These are phyloP conservation scores for Botrytis aclada DNA, from an alignment of 2,329 filamentous ascomycete species.

Conservation along the genomic window DNA sequence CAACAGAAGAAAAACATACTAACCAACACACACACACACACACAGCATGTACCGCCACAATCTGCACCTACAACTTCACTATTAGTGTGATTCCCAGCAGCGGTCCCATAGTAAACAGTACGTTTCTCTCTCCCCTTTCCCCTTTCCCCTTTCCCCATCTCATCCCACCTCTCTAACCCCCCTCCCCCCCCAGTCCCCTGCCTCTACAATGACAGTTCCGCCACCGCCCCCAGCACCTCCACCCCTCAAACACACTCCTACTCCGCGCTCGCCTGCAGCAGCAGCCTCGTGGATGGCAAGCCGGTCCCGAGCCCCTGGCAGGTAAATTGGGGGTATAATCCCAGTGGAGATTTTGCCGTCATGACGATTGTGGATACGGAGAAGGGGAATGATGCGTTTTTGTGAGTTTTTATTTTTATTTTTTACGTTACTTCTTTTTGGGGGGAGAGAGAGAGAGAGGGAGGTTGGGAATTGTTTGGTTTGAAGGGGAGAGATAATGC, in stretches of 20 bases:
- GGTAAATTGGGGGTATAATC: constrained; percentile 25
- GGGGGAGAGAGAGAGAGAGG: too few species aligned
- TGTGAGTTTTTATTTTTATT: background rate
- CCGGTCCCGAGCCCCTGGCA: constrained; percentile 4
- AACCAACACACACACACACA: background rate
- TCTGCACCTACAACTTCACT: constrained; percentile 11
- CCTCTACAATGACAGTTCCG: background rate
- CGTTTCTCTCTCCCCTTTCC: background rate
- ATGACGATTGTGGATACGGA: constrained; percentile 21
- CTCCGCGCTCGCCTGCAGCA: background rate
- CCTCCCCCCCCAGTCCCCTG: background rate
- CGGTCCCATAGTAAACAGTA: background rate
- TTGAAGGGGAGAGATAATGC: too few species aligned
- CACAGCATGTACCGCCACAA: constrained; percentile 1
- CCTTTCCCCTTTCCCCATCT: too few species aligned
- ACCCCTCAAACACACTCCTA: background rate
- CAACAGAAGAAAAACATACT: background rate
- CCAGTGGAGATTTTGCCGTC: constrained; percentile 20
- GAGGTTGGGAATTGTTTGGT: too few species aligned
- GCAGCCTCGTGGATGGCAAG: background rate
- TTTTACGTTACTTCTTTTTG: background rate
- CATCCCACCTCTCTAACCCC: background rate
- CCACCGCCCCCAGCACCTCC: background rate
- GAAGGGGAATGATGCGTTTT: constrained; percentile 19
- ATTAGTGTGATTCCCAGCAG: constrained; percentile 1